Percentiles rank a stretch among this genome's conserved stretches.
Conservation (phyloP, 163 green algal species). For the Chlamydomonas reinhardtii region DNA sequence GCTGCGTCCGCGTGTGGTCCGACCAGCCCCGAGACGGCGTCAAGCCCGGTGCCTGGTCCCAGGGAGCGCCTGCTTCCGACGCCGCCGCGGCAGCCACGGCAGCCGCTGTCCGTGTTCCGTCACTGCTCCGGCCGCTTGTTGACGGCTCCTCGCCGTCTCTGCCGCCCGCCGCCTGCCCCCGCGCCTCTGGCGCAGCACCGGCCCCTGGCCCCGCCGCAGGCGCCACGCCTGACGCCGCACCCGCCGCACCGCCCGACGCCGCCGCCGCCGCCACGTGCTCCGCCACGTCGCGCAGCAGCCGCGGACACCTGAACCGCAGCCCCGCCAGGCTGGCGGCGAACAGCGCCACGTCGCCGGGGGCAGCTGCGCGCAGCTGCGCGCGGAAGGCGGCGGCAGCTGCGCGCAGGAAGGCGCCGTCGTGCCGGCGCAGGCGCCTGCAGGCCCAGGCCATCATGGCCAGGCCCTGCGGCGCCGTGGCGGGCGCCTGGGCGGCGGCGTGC, state of each 20-base stretch:
- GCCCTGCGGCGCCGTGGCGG: not conserved
- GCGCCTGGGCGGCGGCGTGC: not conserved
- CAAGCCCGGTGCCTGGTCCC: not conserved
- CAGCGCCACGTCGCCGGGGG: slow-evolving; percentile 8
- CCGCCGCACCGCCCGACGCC: no score
- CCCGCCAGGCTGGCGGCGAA: slow-evolving; percentile 4
- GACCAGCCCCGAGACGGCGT: not conserved
- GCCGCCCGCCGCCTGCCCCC: no score
- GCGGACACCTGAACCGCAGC: slow-evolving; percentile 1
- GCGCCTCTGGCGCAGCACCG: not conserved
- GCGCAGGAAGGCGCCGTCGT: slow-evolving; percentile 4
- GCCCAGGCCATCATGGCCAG: slow-evolving; percentile 34
- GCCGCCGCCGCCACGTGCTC: not conserved
- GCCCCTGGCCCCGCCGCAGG: not conserved
- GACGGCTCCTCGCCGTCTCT: no score
- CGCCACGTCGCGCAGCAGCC: slow-evolving; percentile 10
- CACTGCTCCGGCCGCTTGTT: no score
- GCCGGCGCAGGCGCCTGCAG: not conserved
- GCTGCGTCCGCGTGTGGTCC: not conserved
- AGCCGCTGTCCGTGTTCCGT: no score
- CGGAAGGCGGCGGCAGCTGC: not conserved
- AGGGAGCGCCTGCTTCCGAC: not conserved
- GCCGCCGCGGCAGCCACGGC: no score
- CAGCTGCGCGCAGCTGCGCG: not conserved
- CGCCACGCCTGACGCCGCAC: no score